Conservation (phyloP, 371 early-diverging fungal genomes). For the Smittium culicis region DNA sequence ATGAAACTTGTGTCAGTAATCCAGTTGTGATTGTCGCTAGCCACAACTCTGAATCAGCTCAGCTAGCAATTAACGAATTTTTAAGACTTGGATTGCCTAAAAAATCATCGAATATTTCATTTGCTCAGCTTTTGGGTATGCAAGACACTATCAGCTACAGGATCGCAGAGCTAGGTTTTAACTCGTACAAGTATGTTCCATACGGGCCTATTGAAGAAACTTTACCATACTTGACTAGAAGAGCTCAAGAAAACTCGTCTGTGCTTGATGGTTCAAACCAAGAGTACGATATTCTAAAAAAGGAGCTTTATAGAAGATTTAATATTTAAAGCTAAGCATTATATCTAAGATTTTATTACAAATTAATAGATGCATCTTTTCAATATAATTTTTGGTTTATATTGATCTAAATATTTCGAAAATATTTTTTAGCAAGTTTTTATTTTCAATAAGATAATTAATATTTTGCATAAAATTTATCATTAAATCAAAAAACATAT, state of each 20-base stretch:
- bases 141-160: slow-evolving; percentile 40
- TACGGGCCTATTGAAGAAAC: slow-evolving; percentile 83
- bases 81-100: slow-evolving; percentile 40
- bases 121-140: slow-evolving; percentile 86
- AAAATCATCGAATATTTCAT: slow-evolving; percentile 54
- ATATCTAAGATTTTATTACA: no score
- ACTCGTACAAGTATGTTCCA: slow-evolving; percentile 74
- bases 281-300: slow-evolving; percentile 22
- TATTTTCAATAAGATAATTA: no score
- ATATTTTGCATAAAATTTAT: no score
- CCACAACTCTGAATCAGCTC: slow-evolving; percentile 77
- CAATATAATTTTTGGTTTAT: no score
- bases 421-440: no score
- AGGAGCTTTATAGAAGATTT: slow-evolving; percentile 25
- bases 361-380: no score
- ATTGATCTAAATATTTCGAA: no score
- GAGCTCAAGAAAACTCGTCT: slow-evolving; percentile 90
- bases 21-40: slow-evolving; percentile 71
- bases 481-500: no score
- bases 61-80: slow-evolving; percentile 50
- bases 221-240: slow-evolving; percentile 83
- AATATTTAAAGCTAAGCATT: neutral
- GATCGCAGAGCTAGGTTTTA: slow-evolving; percentile 52
- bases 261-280: slow-evolving; percentile 35
- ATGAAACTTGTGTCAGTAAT: slow-evolving; percentile 26